Percentiles rank a stretch among this genome's conserved stretches.
phyloP scores from a whole-genome alignment of 1,139 yeast genomes.

The Kodamaea sp. region DNA sequence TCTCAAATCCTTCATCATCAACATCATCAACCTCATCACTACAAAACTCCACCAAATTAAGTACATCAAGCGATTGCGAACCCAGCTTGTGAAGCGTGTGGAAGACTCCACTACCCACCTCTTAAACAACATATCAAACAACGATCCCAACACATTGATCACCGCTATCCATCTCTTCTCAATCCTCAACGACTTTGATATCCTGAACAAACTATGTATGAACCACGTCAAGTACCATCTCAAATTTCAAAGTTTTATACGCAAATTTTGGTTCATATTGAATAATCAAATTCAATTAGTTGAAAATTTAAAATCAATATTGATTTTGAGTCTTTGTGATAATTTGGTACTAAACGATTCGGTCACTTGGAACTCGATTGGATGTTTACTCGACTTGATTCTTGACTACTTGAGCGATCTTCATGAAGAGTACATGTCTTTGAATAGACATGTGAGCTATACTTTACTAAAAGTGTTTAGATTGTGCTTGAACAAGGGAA shows the following conservation, averaged over 20 bases:
- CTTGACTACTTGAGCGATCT: conserved; percentile 17
- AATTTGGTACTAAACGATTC: conserved; percentile 26
- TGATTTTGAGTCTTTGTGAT: conserved; percentile 30
- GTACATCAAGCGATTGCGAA: conserved; percentile 19
- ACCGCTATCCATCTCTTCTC: conserved; percentile 30
- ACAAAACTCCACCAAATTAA: conserved; percentile 28
- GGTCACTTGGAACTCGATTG: conserved; percentile 27
- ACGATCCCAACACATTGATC: conserved; percentile 2
- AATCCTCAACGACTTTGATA: conserved; percentile 36
- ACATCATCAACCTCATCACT: conserved; percentile 29
- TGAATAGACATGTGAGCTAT: conserved; percentile 21
- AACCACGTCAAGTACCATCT: conserved; percentile 21
- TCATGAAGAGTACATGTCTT: conserved; percentile 5
- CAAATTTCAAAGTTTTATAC: conserved; percentile 30
- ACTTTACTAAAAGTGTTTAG: conserved; percentile 24
- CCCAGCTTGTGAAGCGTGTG: conserved; percentile 12
- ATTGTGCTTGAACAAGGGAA: conserved; percentile 18
- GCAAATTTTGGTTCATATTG: conserved; percentile 36
- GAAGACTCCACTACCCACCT: conserved; percentile 6
- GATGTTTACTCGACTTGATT: conserved; percentile 31
- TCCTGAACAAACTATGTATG: conserved; percentile 29
- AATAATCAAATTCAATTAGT: conserved; percentile 2
- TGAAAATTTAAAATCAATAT: conserved; percentile 26
- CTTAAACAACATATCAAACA: conserved; percentile 4
- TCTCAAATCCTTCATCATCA: conserved; percentile 31